A percentile compares a stretch with the other conserved stretches of the same genome.
phyloP scores from a whole-genome alignment of 768 basidiomycete genomes.

The Lactarius deliciosus region DNA sequence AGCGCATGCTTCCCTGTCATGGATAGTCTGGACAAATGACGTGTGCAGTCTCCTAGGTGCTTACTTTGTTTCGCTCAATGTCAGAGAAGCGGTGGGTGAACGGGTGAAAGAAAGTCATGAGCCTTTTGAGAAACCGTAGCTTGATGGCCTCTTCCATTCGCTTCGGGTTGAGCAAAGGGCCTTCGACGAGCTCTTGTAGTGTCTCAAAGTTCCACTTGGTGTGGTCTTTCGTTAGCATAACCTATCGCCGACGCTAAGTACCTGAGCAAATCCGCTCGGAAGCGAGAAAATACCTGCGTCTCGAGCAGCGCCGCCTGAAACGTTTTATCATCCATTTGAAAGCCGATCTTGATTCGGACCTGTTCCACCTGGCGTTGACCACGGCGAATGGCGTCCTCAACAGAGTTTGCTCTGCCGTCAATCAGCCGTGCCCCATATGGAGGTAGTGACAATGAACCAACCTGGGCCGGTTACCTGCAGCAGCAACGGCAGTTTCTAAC shows the following conservation, averaged over 20 bases:
- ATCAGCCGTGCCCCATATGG: not conserved
- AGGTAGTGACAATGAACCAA: slow-evolving; percentile 31
- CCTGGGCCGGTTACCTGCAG: slow-evolving; percentile 64
- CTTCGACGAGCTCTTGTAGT: slow-evolving; percentile 86
- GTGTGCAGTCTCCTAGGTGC: not conserved
- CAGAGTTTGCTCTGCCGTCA: slow-evolving; percentile 63
- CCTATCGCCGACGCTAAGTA: slow-evolving; percentile 43
- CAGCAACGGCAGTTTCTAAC: slow-evolving; percentile 46
- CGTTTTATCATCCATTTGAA: slow-evolving; percentile 94
- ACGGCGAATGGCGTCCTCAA: slow-evolving; percentile 82
- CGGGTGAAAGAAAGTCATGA: slow-evolving; percentile 95
- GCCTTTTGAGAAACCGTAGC: slow-evolving; percentile 81
- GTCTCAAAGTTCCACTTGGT: slow-evolving; percentile 92
- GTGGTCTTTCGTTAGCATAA: slow-evolving; percentile 85
- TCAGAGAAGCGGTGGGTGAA: slow-evolving; percentile 86
- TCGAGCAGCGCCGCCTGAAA: slow-evolving; percentile 86
- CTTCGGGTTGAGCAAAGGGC: slow-evolving; percentile 87
- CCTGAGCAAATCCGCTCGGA: not conserved
- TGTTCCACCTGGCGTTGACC: slow-evolving; percentile 91
- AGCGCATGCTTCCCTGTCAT: slow-evolving; percentile 69
- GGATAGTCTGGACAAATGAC: not conserved
- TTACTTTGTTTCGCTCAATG: slow-evolving; percentile 65
- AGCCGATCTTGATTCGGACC: slow-evolving; percentile 81
- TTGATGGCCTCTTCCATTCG: slow-evolving; percentile 94
- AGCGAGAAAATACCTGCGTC: slow-evolving; percentile 59